phyloP scores from a whole-genome alignment of 2,329 filamentous ascomycete genomes.

The Trichoderma koningii region DNA sequence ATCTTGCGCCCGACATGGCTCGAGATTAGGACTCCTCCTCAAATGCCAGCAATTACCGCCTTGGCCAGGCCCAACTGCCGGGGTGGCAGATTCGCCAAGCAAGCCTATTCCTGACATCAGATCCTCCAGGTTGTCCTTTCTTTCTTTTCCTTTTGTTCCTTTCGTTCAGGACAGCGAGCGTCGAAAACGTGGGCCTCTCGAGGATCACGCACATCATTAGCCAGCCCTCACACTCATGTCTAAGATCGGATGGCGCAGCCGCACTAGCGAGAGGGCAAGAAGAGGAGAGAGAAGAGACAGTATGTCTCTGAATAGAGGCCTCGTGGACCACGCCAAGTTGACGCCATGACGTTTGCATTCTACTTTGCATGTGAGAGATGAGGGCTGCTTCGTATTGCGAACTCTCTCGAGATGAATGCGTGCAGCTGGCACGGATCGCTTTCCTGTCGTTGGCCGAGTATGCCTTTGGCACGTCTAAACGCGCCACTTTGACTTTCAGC shows the following conservation, averaged over 20 bases:
- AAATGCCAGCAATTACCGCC: conserved; percentile 7
- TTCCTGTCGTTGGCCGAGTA: neutral
- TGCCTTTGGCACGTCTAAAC: neutral
- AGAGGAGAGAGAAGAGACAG: neutral
- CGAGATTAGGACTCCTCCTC: neutral
- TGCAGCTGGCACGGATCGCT: neutral
- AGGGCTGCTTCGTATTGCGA: conserved; percentile 1
- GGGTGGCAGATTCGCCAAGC: neutral
- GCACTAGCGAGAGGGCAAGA: neutral
- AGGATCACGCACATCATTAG: neutral
- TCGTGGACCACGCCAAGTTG: neutral
- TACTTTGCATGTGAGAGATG: too few relatives aligned
- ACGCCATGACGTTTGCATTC: neutral
- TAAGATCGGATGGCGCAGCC: conserved; percentile 13
- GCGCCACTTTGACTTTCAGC: neutral
- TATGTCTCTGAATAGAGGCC: neutral
- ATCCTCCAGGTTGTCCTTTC: neutral
- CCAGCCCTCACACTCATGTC: neutral
- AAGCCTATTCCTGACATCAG: conserved; percentile 10
- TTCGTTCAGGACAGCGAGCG: neutral
- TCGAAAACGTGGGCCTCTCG: neutral
- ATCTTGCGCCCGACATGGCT: conserved; percentile 10
- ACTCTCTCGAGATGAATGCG: neutral
- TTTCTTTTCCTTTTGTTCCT: neutral
- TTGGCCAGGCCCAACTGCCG: conserved; percentile 6